These are phyloP conservation scores for Aureobasidium sp. DNA, from an alignment of 2,329 filamentous ascomycete species.

Conservation along the genomic window DNA sequence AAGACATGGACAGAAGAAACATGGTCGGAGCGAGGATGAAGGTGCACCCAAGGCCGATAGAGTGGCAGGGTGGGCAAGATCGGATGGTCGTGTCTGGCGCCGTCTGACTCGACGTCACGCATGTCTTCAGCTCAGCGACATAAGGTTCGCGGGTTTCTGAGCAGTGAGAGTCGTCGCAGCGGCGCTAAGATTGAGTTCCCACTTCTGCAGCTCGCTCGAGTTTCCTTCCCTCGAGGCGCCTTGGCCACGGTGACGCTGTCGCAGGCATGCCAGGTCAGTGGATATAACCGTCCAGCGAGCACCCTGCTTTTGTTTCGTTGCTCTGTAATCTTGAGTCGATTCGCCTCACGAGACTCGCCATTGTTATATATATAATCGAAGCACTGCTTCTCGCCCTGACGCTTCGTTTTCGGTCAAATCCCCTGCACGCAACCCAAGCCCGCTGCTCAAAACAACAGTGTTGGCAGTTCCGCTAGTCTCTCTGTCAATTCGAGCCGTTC, in stretches of 20 bases:
- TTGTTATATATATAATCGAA: neutral
- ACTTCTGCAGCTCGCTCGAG: constrained; percentile 1
- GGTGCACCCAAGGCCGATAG: neutral
- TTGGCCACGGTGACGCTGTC: constrained; percentile 6
- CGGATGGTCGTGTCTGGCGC: neutral
- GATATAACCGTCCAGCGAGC: constrained; percentile 1
- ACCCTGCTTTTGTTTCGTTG: constrained; percentile 8
- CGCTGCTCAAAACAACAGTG: neutral
- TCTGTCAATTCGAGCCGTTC: constrained; percentile 6
- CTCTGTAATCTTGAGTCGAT: constrained; percentile 11
- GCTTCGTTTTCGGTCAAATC: neutral
- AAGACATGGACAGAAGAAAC: neutral
- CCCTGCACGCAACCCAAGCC: neutral
- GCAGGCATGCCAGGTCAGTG: neutral
- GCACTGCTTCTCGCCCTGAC: neutral
- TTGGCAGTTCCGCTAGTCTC: neutral
- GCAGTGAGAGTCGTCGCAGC: neutral
- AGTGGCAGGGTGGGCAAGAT: neutral
- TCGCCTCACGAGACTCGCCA: neutral
- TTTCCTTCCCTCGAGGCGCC: neutral
- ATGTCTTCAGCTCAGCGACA: neutral
- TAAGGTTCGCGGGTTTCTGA: neutral
- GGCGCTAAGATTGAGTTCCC: constrained; percentile 7
- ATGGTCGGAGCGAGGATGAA: neutral
- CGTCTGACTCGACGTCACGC: neutral